phyloP scores from a whole-genome alignment of 1,284 basidiomycete species.

The Peniophora sp. region DNA sequence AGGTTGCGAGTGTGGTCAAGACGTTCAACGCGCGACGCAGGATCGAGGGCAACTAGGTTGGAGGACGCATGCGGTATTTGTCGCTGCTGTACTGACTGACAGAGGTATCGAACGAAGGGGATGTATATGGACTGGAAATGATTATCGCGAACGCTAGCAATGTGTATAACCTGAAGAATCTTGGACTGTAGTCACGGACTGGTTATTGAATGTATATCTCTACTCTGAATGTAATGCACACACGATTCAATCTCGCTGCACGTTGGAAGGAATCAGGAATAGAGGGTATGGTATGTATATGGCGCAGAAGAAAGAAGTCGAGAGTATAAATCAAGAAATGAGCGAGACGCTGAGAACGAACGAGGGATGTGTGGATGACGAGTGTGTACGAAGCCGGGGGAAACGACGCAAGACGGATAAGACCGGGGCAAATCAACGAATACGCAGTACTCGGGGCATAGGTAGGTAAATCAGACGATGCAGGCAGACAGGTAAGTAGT shows the following conservation, averaged over 20 bases:
- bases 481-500: background rate
- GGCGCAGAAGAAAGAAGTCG: background rate
- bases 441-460: background rate
- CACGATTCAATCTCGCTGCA: too few species aligned
- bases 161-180: too few species aligned
- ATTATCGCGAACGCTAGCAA: background rate
- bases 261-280: too few species aligned
- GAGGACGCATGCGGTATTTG: background rate
- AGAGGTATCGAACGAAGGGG: background rate
- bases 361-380: background rate
- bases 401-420: background rate
- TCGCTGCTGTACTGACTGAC: background rate
- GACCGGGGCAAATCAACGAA: background rate
- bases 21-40: constrained; percentile 62
- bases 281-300: too few species aligned
- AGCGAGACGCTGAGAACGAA: background rate
- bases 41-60: constrained; percentile 39
- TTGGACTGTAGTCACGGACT: too few species aligned
- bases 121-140: background rate
- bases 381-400: background rate
- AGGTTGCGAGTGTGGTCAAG: constrained; percentile 68
- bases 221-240: too few species aligned
- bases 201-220: too few species aligned
- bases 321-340: background rate
- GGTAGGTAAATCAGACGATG: too few species aligned